phyloP scores from a whole-genome alignment of 345 rosid genomes.

The Orychophragmus violaceus region DNA sequence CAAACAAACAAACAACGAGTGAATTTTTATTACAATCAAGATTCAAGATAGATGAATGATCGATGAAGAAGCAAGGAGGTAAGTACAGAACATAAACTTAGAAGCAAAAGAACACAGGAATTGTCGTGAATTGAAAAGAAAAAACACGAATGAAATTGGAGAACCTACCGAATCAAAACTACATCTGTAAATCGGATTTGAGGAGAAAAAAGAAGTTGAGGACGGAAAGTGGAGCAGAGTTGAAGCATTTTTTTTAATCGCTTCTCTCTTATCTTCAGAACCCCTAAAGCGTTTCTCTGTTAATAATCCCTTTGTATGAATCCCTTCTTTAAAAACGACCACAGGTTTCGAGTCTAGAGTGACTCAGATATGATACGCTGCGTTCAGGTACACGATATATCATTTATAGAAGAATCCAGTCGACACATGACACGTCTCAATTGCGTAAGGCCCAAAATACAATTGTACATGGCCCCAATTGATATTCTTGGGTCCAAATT shows the following conservation, averaged over 20 bases:
- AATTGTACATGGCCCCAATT: not conserved
- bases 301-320: not conserved
- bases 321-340: not conserved
- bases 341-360: not conserved
- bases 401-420: not conserved
- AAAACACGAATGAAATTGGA: too few relatives aligned
- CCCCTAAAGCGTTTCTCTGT: not conserved
- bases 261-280: slow-evolving; percentile 24
- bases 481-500: too few relatives aligned
- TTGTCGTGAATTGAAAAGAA: too few relatives aligned
- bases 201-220: slow-evolving; percentile 19
- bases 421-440: not conserved
- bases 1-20: too few relatives aligned
- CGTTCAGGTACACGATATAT: not conserved
- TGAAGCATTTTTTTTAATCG: slow-evolving; percentile 24
- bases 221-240: slow-evolving; percentile 33
- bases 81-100: too few relatives aligned
- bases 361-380: not conserved
- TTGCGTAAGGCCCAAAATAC: not conserved
- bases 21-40: too few relatives aligned
- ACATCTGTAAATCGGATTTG: slow-evolving; percentile 13
- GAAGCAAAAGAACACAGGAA: too few relatives aligned
- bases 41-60: too few relatives aligned
- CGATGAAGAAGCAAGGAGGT: too few relatives aligned
- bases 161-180: slow-evolving; percentile 11